Evolutionary conservation across 495 filamentous ascomycete species (phyloP).

Genomic region (Trichoderma asperelloides): DNA sequence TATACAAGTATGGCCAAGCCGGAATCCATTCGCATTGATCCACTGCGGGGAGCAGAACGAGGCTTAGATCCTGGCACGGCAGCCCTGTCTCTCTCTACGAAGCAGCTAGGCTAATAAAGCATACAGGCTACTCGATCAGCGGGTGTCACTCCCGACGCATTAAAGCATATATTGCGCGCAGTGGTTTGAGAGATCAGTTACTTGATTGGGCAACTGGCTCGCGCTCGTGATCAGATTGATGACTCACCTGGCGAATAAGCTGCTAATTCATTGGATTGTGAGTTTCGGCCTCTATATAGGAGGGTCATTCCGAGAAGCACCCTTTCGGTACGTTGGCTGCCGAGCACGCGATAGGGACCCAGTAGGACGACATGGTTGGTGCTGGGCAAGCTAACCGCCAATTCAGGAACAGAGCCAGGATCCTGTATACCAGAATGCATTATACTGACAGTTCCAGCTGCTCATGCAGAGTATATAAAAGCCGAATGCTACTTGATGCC

Average conservation of each 20-base stretch:
- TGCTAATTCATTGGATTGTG: no score
- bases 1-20: not conserved
- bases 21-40: not conserved
- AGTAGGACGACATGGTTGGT: not conserved
- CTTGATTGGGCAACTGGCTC: not conserved
- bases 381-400: not conserved
- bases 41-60: not conserved
- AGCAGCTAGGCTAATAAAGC: not conserved
- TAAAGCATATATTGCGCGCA: not conserved
- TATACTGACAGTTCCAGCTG: no score
- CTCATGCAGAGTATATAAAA: not conserved
- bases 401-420: not conserved
- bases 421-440: no score
- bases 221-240: not conserved
- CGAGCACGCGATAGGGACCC: slow-evolving; percentile 3
- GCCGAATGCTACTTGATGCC: not conserved
- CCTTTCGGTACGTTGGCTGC: no score
- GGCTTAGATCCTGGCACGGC: not conserved
- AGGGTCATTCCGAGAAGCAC: no score
- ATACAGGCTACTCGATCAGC: not conserved
- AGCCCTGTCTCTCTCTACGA: not conserved
- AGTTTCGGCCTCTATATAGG: no score
- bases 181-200: no score
- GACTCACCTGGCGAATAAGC: not conserved
- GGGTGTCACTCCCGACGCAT: not conserved